Evolutionary conservation across 768 basidiomycete species (phyloP).

Genomic region (Dacryopinax spathularia): DNA sequence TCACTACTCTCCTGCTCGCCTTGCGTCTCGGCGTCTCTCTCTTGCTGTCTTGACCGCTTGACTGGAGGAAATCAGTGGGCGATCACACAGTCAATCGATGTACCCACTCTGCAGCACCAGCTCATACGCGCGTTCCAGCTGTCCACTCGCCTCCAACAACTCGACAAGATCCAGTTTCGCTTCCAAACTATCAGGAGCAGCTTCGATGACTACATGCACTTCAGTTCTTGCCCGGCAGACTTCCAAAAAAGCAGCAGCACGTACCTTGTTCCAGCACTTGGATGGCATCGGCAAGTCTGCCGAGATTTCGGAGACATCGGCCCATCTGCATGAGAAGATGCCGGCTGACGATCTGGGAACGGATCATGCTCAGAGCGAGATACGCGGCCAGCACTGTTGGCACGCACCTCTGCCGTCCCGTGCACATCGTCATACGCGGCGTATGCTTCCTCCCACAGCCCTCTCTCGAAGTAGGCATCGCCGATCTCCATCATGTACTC

Average conservation of each 20-base stretch:
- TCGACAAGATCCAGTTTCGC: conserved; percentile 84
- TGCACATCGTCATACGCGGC: conserved; percentile 40
- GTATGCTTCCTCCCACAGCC: conserved; percentile 67
- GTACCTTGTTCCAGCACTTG: conserved; percentile 73
- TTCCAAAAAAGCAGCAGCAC: conserved; percentile 12
- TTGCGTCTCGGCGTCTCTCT: neutral
- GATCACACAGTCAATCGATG: neutral
- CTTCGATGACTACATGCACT: conserved; percentile 42
- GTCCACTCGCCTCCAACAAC: conserved; percentile 70
- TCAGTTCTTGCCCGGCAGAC: neutral
- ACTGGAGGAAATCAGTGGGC: neutral
- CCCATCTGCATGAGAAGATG: conserved; percentile 65
- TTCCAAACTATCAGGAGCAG: conserved; percentile 62
- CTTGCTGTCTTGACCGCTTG: conserved; percentile 5
- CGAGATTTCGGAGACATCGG: conserved; percentile 62
- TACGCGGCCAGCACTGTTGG: neutral
- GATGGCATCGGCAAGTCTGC: conserved; percentile 59
- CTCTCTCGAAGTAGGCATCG: conserved; percentile 64
- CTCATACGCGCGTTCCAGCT: conserved; percentile 67
- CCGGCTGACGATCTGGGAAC: conserved; percentile 51
- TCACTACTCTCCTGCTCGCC: neutral
- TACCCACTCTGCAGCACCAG: conserved; percentile 45
- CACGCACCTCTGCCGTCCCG: conserved; percentile 34
- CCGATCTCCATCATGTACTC: conserved; percentile 72
- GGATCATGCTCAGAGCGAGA: neutral